Evolutionary conservation across 192 early-diverging fungal species (phyloP).

Genomic region (Neocallimastix lanati): DNA sequence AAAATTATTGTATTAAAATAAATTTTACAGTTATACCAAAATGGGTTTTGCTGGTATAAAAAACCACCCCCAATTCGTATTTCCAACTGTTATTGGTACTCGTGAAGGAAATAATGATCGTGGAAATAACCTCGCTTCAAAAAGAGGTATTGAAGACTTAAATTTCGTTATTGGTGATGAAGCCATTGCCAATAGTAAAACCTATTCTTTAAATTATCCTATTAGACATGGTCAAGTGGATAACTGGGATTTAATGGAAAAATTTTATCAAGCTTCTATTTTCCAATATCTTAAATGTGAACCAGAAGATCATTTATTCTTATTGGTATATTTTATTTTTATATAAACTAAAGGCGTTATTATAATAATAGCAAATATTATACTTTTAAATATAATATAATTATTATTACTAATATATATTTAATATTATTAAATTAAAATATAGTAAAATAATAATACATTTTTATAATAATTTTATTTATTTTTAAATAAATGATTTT

Average conservation of each 20-base stretch:
- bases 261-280: slow-evolving; percentile 95
- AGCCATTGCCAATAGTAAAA: slow-evolving; percentile 71
- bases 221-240: slow-evolving; percentile 95
- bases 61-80: slow-evolving; percentile 82
- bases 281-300: slow-evolving; percentile 97
- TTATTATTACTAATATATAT: no score
- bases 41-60: slow-evolving; percentile 94
- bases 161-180: slow-evolving; percentile 97
- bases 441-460: no score
- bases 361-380: no score
- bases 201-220: slow-evolving; percentile 75
- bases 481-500: no score
- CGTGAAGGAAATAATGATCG: slow-evolving; percentile 23
- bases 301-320: slow-evolving; percentile 93
- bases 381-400: no score
- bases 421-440: no score
- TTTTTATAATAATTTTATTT: no score
- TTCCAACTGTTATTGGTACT: slow-evolving; percentile 84
- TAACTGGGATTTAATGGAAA: slow-evolving; percentile 99
- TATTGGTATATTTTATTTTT: slow-evolving; percentile 40
- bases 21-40: slow-evolving; percentile 64
- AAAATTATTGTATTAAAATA: no score
- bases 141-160: slow-evolving; percentile 91
- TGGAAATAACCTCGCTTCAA: slow-evolving; percentile 62
- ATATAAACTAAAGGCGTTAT: no score